phyloP scores from a whole-genome alignment of 768 basidiomycete genomes.

The Favolaschia claudopus region DNA sequence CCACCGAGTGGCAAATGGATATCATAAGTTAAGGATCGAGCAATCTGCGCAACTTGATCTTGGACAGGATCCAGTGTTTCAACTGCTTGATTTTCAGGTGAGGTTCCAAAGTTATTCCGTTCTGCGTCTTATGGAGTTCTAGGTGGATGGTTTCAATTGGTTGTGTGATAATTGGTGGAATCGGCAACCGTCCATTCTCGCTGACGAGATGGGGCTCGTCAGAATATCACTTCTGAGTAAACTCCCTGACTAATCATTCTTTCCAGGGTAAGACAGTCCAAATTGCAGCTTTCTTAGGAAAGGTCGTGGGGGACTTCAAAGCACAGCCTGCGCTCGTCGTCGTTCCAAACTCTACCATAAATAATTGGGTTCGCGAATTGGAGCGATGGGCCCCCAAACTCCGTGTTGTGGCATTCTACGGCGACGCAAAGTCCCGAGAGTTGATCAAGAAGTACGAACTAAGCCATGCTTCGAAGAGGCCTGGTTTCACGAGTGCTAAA shows the following conservation, averaged over 20 bases:
- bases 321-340: conserved; percentile 87
- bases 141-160: conserved; percentile 88
- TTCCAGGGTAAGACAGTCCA: conserved; percentile 90
- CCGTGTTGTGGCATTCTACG: conserved; percentile 83
- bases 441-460: conserved; percentile 86
- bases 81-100: conserved; percentile 91
- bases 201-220: conserved; percentile 98
- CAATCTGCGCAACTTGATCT: conserved; percentile 65
- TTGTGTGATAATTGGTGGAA: conserved; percentile 90
- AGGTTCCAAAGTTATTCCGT: no score
- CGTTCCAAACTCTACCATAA: conserved; percentile 96
- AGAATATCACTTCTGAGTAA: no score
- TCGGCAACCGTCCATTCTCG: conserved; percentile 84
- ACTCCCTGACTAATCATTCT: conserved; percentile 8
- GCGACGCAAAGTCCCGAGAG: conserved; percentile 83
- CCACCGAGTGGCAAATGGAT: conserved; percentile 63
- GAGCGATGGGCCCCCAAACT: conserved; percentile 81
- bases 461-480: conserved; percentile 56
- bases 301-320: conserved; percentile 59
- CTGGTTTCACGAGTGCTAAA: conserved; percentile 60
- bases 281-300: conserved; percentile 83
- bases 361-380: conserved; percentile 95
- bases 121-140: not conserved
- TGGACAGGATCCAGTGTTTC: conserved; percentile 66
- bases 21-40: conserved; percentile 55